phyloP scores from a whole-genome alignment of 495 filamentous ascomycete species.

The Polyplosphaeria fusca region DNA sequence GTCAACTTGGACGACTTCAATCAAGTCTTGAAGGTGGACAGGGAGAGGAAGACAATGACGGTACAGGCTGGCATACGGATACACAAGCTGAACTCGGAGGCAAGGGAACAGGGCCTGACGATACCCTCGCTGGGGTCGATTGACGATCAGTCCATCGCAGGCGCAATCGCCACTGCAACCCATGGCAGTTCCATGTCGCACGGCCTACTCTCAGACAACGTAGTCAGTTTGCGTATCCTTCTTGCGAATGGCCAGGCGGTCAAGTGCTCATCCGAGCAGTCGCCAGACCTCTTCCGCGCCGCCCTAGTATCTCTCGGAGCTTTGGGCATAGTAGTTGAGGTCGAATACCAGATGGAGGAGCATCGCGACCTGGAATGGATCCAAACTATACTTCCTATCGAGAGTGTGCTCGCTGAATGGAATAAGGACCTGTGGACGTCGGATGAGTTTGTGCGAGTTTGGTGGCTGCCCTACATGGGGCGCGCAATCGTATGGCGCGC shows the following conservation, averaged over 20 bases:
- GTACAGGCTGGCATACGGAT: constrained; percentile 85
- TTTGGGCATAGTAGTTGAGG: constrained; percentile 83
- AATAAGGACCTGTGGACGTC: constrained; percentile 72
- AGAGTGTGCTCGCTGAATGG: constrained; percentile 69
- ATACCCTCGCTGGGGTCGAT: constrained; percentile 92
- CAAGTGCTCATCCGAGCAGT: constrained; percentile 67
- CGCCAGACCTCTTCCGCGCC: constrained; percentile 79
- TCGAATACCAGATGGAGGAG: constrained; percentile 75
- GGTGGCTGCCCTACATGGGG: constrained; percentile 94
- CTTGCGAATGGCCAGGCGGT: constrained; percentile 75
- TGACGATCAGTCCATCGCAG: constrained; percentile 87
- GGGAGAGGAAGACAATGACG: constrained; percentile 59
- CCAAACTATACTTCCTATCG: constrained; percentile 70
- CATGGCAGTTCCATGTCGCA: constrained; percentile 84
- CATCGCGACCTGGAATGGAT: constrained; percentile 79
- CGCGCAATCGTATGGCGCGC: constrained; percentile 85
- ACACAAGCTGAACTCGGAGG: constrained; percentile 60
- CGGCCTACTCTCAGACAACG: constrained; percentile 74
- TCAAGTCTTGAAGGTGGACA: constrained; percentile 65
- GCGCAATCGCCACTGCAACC: constrained; percentile 87
- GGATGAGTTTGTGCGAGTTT: constrained; percentile 85
- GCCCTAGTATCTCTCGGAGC: constrained; percentile 84
- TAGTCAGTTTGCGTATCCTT: constrained; percentile 71
- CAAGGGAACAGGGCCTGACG: constrained; percentile 71
- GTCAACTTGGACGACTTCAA: constrained; percentile 86